Base-by-base conservation (phyloP, 345 rosid genomes). In the Euphorbia peplus region DNA sequence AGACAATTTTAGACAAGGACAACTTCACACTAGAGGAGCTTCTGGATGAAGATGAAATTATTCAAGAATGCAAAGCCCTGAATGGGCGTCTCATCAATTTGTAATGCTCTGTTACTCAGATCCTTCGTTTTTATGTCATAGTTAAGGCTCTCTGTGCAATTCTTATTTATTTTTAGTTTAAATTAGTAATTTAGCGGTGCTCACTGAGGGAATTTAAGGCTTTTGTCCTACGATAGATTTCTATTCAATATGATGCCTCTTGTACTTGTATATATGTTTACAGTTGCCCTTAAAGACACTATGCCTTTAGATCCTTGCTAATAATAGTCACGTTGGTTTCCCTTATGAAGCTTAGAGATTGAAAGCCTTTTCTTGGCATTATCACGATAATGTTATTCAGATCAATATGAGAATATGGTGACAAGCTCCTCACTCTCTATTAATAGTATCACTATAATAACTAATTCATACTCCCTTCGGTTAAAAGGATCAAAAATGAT, bases 61-160 rank as follows among this genome's bases (percentile, higher is more conserved):
- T 93, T 80, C 98, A 93, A 81, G 98, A 93, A 79, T 93, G 98
- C 95, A 93, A 93, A 81, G 87, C 93, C 42, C 78, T 90, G 25
- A 90, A 93, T 47, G 87, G 89, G 28, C 93, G 96, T 54, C 97
- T 93, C 71, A 85, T 93, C 64, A 90, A 86, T 76, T 93, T 87
- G 98, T 93, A 90, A 74, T 81, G 47, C 60, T 50, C 58, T 9
- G 30, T 64, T 30, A 7, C 6, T 61, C 44, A 11, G 9, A 2
- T 64, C 28, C 50, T 19, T 69, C 14, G 1, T 51, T 22, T 46
- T 11, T 47, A 22, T 52, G 3, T 48, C 8, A 24, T 18, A 8
- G 9, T 24, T 42, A 39, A 13, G 6, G 35, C 46, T 35, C 30
- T 51, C 21, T 29, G 18, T 11, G 16, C 29, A 62, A 4, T 24